Evolutionary conservation across 345 rosid species (phyloP), one percentile per base, ranked within the genome.

Genomic region (Heritiera littoralis): DNA sequence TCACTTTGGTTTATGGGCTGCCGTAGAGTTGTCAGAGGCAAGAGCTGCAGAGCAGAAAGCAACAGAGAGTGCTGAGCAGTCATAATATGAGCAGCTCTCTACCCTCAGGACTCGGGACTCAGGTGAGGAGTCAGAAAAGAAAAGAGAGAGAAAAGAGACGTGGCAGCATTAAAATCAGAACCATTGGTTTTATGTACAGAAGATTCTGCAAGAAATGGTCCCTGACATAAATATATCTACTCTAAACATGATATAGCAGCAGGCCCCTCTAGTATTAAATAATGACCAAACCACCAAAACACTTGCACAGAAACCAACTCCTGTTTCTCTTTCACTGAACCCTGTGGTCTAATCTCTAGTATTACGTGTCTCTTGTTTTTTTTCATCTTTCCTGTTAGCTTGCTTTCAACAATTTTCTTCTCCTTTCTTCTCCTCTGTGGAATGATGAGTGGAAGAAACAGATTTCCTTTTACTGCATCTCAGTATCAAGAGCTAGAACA

Each of bases 401-500:
- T 41, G 35, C 23, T 72, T 72, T 72, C 75, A 54, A 72, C 30
- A 74, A 52, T n/a, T 74, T 8, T 43, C 32, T 67, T 67, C 72
- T 67, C 52, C 7, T 30, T 52, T 72, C 23, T 71, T 49, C 30
- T 66, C 9, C 28, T 32, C 46, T 32, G 7, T 28, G 41, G 46
- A 46, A 69, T 11, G 75, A 78, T 78, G 80, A 78, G 68, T 58
- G 76, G 60, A 45, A 59, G 75, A 68, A 69, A 78, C 18, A 78
- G 67, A 11, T 78, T 41, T 69, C 81, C 81, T 49, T 90, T 90
- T 84, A 88, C 93, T 71, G 82, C 66, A 71, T 72, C 82, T 1
- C 98, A 94, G 78, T 91, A 92, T 94, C 95, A 92, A 77, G 98
- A 94, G 82, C 94, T 94, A 56, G 97, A 94, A 88, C 91, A 92